Conservation (phyloP, 2,329 filamentous ascomycete species). For the Cladorrhinum sp. region DNA sequence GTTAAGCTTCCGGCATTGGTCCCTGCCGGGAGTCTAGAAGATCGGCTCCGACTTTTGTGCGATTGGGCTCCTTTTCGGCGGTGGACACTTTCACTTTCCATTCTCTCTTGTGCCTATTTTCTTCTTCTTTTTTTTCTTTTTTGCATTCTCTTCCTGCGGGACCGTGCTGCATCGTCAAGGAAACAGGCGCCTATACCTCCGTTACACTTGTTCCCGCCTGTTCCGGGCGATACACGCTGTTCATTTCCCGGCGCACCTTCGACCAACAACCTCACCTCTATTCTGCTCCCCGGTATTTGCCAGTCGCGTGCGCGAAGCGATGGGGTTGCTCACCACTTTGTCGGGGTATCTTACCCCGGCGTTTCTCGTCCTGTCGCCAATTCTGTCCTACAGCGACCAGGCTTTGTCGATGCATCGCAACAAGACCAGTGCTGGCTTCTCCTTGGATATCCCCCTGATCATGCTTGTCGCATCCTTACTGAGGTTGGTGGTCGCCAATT, state of each 20-base stretch:
- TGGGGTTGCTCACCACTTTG: slow-evolving; percentile 46
- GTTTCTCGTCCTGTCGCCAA: slow-evolving; percentile 61
- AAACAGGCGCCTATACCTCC: neutral
- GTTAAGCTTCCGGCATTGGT: neutral
- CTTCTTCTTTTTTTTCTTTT: neutral
- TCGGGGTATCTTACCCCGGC: slow-evolving; percentile 59
- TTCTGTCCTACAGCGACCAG: slow-evolving; percentile 65
- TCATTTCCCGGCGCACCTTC: neutral
- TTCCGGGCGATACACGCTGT: neutral
- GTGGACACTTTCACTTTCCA: neutral
- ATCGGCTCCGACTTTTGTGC: slow-evolving; percentile 2
- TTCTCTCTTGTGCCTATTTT: too few relatives aligned
- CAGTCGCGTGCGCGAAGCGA: slow-evolving; percentile 19
- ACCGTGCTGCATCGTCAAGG: neutral
- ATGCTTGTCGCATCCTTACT: slow-evolving; percentile 68
- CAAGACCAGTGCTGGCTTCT: slow-evolving; percentile 66
- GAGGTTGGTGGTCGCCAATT: slow-evolving; percentile 42
- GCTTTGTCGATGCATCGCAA: slow-evolving; percentile 61
- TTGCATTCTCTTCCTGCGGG: neutral
- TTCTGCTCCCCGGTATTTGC: neutral
- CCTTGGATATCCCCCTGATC: slow-evolving; percentile 68
- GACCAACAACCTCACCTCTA: neutral
- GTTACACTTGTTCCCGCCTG: neutral
- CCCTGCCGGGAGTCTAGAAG: neutral
- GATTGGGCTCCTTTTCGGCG: slow-evolving; percentile 3